Evolutionary conservation across 1,139 yeast genomes (phyloP), one percentile per base, ranked within the genome.

Genomic region (Kurtzmaniella quercitrusa): DNA sequence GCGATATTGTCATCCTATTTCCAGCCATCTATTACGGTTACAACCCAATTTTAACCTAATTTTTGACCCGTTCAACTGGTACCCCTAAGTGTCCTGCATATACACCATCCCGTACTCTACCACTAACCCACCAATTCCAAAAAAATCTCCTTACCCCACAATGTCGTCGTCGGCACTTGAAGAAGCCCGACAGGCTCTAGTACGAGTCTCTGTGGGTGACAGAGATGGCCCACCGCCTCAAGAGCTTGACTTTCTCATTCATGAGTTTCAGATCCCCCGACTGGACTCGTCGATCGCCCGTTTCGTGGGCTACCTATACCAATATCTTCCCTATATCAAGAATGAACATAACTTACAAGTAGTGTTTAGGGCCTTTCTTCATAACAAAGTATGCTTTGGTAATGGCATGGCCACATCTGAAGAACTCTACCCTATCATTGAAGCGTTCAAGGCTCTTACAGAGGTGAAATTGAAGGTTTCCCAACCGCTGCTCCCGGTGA

Each of bases 261-360:
- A 74, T 51, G 78, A 77, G 31, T 54, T 77, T 40, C 51, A 73
- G 25, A 58, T 63, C 46, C 80, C 81, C 0, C 55, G 55, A 15
- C 53, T 63, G 3, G 59, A 58, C 12, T 55, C 68, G 3, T 59
- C 73, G 0, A 60, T 70, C 2, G 52, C 59, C 31, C 66, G 70
- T 43, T 51, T 74, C 2, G 57, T 82, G 34, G 81, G 85, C 1
- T 77, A 79, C 51, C 51, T 80, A 10, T 81, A 75, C 39, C 79
- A 81, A 54, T 81, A 81, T 55, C 61, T 83, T 34, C 90, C 93
- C 1, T 75, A 70, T 34, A 66, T 85, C 38, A 82, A 81, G 54
- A 75, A 77, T 44, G 80, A 75, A 44, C 70, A 68, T 45, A 85
- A 85, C 55, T 60, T 85, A 29, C 63, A 73, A 34, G 56, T 82